phyloP scores from a whole-genome alignment of 2,329 filamentous ascomycete genomes.

The Polychaeton citri region DNA sequence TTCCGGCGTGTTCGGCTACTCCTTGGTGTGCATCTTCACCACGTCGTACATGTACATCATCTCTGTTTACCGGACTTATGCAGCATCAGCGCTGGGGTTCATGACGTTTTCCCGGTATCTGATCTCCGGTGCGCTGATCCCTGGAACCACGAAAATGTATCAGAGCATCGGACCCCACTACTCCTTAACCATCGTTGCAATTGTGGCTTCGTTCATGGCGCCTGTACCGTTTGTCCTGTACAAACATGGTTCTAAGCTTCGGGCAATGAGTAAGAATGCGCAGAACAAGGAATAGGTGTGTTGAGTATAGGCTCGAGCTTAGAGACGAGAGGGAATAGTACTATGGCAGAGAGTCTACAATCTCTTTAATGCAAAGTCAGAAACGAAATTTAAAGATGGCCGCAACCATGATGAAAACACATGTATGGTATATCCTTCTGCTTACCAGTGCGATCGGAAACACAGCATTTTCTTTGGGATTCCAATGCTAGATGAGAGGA shows the following conservation, averaged over 20 bases:
- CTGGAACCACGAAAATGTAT: constrained; percentile 28
- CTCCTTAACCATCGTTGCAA: constrained; percentile 9
- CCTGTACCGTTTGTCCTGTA: background rate
- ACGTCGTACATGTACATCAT: constrained; percentile 23
- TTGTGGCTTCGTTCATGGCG: background rate
- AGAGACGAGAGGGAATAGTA: too few species aligned
- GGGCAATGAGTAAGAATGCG: background rate
- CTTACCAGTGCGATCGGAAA: too few species aligned
- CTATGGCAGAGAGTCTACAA: too few species aligned
- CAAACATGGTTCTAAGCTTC: background rate
- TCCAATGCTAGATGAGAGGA: too few species aligned
- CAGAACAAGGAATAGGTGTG: too few species aligned
- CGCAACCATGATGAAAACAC: too few species aligned
- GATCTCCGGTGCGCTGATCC: constrained; percentile 27
- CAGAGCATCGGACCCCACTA: constrained; percentile 27
- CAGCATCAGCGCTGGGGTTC: constrained; percentile 28
- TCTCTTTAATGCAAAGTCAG: too few species aligned
- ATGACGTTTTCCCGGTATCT: constrained; percentile 19
- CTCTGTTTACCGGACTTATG: constrained; percentile 28
- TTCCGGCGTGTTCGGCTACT: constrained; percentile 31
- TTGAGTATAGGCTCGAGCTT: too few species aligned
- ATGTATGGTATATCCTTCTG: too few species aligned
- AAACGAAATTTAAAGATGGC: too few species aligned
- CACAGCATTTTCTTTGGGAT: too few species aligned
- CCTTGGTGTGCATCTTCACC: constrained; percentile 33